Percentiles rank a stretch among this genome's conserved stretches.
phyloP scores from a whole-genome alignment of 495 filamentous ascomycete species.

The Penicillium salamii region DNA sequence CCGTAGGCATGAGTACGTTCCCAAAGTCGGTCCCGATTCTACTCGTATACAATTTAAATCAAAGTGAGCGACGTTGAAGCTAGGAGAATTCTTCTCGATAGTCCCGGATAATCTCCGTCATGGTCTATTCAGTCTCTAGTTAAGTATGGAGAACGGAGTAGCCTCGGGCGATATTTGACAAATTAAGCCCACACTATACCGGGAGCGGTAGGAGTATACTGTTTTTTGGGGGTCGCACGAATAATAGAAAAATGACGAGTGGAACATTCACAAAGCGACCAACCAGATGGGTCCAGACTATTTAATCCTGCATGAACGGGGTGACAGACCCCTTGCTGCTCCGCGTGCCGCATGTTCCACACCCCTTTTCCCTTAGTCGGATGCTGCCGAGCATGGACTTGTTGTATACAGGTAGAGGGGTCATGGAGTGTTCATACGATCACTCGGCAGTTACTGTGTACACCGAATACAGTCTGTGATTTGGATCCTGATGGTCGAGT shows the following conservation, averaged over 20 bases:
- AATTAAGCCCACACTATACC: background rate
- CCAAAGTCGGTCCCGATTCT: no score
- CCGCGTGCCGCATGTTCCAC: constrained; percentile 43
- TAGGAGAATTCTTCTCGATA: constrained; percentile 10
- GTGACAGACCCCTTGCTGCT: constrained; percentile 38
- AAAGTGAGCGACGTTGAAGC: constrained; percentile 1
- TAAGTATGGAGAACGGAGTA: no score
- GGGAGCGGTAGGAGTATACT: constrained; percentile 5
- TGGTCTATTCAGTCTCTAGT: constrained; percentile 3
- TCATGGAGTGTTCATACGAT: no score
- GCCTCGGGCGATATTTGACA: no score
- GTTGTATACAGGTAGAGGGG: no score
- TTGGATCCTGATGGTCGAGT: no score
- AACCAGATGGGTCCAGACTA: constrained; percentile 2
- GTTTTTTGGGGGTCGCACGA: background rate
- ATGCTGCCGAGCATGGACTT: constrained; percentile 7
- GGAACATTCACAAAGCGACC: background rate
- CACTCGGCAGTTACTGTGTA: no score
- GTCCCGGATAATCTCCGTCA: constrained; percentile 23
- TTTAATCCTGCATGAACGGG: constrained; percentile 31
- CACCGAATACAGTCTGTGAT: no score
- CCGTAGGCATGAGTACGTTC: no score
- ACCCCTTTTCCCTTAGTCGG: constrained; percentile 14
- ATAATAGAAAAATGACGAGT: constrained; percentile 1
- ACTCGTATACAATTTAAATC: no score